phyloP scores from a whole-genome alignment of 1,284 basidiomycete species.

The Singerocomus inundabilis region DNA sequence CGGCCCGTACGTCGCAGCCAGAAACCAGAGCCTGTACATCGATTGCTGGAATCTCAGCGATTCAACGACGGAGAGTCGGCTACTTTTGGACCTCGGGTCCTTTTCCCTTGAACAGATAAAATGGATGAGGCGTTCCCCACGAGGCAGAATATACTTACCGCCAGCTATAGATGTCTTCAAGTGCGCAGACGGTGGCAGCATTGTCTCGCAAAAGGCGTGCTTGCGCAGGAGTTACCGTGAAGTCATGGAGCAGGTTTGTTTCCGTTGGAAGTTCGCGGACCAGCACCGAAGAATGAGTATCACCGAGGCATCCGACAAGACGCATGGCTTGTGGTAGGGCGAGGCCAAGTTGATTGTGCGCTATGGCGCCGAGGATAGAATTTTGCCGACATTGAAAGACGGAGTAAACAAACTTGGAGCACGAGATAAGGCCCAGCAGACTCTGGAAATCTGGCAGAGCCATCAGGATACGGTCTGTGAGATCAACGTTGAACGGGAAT shows the following conservation, averaged over 20 bases:
- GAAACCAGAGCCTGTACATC: constrained; percentile 35
- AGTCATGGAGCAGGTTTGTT: constrained; percentile 1
- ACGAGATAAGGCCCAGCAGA: constrained; percentile 28
- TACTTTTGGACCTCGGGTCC: constrained; percentile 30
- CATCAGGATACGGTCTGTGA: constrained; percentile 33
- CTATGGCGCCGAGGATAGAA: constrained; percentile 34
- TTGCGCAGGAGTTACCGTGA: constrained; percentile 11
- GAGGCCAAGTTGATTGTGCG: constrained; percentile 33
- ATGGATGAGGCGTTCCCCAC: background rate
- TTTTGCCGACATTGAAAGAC: constrained; percentile 34
- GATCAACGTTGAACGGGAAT: constrained; percentile 23
- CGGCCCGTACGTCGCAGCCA: constrained; percentile 15
- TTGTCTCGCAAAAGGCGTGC: constrained; percentile 18
- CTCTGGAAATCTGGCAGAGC: constrained; percentile 31
- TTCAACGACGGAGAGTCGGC: constrained; percentile 29
- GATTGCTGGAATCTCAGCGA: constrained; percentile 34
- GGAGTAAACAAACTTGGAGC: constrained; percentile 33
- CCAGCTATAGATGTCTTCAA: constrained; percentile 40
- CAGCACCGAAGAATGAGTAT: background rate
- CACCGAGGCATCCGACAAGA: constrained; percentile 15
- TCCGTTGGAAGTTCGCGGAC: constrained; percentile 2
- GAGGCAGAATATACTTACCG: constrained; percentile 25
- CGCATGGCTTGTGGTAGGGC: constrained; percentile 36
- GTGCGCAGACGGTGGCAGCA: constrained; percentile 17
- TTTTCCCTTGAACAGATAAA: constrained; percentile 25